A percentile compares a stretch with the other conserved stretches of the same genome.
Evolutionary conservation across 768 basidiomycete species (phyloP).

Genomic region (Galerina marginata): DNA sequence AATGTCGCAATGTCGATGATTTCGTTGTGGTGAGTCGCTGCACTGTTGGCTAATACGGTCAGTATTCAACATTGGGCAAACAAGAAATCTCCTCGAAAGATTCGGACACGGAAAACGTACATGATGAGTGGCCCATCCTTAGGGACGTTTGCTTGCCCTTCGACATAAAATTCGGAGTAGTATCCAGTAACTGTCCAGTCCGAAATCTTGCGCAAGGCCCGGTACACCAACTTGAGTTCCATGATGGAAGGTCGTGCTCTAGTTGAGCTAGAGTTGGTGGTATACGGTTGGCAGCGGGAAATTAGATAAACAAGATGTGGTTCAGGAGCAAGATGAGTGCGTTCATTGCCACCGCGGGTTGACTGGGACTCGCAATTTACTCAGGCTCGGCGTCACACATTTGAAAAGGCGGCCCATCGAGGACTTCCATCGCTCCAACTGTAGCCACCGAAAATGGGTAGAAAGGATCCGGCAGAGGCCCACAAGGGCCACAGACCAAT

Average conservation of each 20-base stretch:
- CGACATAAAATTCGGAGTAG: constrained; percentile 64
- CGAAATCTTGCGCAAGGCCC: constrained; percentile 62
- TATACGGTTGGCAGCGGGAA: background rate
- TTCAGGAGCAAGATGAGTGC: background rate
- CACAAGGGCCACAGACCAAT: no score
- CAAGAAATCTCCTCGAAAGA: constrained; percentile 19
- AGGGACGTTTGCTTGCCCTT: constrained; percentile 62
- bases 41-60: constrained; percentile 36
- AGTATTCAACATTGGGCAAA: background rate
- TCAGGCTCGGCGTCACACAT: no score
- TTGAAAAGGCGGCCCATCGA: no score
- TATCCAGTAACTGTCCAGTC: constrained; percentile 64
- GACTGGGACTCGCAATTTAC: no score
- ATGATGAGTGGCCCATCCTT: constrained; percentile 63
- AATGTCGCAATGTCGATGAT: constrained; percentile 61
- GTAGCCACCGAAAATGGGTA: no score
- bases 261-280: background rate
- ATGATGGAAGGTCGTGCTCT: constrained; percentile 5
- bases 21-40: constrained; percentile 72
- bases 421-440: no score
- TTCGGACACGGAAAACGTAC: constrained; percentile 31
- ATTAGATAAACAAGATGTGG: background rate
- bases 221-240: constrained; percentile 60
- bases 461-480: no score
- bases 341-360: no score